Percentiles rank a stretch among this genome's conserved stretches.
Evolutionary conservation across 306 rosid species (phyloP).

Genomic region (Astragalus membranaceus): DNA sequence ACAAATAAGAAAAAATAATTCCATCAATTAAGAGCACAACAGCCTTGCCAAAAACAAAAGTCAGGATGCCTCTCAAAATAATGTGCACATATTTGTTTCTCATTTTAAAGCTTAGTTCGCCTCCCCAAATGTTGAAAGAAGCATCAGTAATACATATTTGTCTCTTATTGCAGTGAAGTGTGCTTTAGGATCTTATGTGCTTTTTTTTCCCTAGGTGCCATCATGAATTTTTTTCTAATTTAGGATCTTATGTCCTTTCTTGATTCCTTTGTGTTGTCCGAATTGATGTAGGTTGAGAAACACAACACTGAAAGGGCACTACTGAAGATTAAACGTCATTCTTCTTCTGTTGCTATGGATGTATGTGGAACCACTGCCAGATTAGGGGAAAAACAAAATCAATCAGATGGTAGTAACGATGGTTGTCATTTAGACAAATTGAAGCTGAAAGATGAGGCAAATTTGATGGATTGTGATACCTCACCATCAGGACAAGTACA

Average conservation of each 20-base stretch:
- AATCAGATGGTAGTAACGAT: constrained; percentile 29
- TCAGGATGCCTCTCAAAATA: too few relatives aligned
- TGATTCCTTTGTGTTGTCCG: constrained; percentile 4
- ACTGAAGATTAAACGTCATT: constrained; percentile 62
- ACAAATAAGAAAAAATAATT: too few relatives aligned
- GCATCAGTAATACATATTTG: too few relatives aligned
- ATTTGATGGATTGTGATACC: constrained; percentile 30
- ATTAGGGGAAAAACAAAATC: constrained; percentile 21
- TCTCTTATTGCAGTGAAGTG: neutral
- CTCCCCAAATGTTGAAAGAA: too few relatives aligned
- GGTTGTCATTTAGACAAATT: constrained; percentile 21
- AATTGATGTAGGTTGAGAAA: constrained; percentile 52
- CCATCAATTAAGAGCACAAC: too few relatives aligned
- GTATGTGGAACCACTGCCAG: constrained; percentile 34
- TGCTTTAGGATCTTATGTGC: neutral
- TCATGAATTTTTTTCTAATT: neutral
- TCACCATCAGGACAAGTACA: constrained; percentile 32
- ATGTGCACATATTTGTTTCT: too few relatives aligned
- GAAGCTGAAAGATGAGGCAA: constrained; percentile 33
- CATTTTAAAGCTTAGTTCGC: too few relatives aligned
- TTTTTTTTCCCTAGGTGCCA: neutral
- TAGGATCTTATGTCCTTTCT: neutral
- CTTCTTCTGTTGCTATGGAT: constrained; percentile 42
- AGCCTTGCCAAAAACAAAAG: too few relatives aligned
- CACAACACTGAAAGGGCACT: constrained; percentile 59